These are phyloP conservation scores for Penicillium sp. DNA, from an alignment of 2,329 filamentous ascomycete genomes.

Conservation along the genomic window DNA sequence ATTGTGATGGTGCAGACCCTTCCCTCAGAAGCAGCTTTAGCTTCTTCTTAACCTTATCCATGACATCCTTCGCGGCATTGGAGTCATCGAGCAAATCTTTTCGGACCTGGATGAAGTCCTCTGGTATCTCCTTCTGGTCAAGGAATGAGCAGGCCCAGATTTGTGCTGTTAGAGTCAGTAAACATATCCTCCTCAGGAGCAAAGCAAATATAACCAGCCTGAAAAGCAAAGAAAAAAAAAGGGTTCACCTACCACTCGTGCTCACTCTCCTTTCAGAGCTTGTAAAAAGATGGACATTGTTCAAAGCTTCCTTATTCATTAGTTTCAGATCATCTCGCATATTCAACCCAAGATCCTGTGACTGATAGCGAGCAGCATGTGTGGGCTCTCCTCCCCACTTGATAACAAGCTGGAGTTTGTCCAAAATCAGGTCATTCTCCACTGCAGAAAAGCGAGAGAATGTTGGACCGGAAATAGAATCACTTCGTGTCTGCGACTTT, in stretches of 20 bases:
- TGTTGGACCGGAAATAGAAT: constrained; percentile 86
- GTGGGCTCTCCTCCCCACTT: constrained; percentile 99
- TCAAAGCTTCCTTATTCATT: constrained; percentile 88
- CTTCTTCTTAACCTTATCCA: constrained; percentile 99
- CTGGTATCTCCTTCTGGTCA: constrained; percentile 79
- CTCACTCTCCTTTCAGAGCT: constrained; percentile 94
- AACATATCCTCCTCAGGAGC: too few species aligned
- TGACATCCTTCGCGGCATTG: constrained; percentile 97
- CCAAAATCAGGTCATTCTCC: constrained; percentile 89
- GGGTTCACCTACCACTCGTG: constrained; percentile 65
- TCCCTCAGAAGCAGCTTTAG: constrained; percentile 89
- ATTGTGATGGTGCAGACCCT: constrained; percentile 92
- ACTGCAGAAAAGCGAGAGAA: constrained; percentile 92
- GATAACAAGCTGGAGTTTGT: constrained; percentile 96
- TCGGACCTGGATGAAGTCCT: constrained; percentile 85
- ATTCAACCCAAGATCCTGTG: constrained; percentile 90
- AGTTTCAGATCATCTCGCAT: constrained; percentile 94
- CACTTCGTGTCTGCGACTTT: constrained; percentile 67
- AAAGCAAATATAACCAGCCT: too few species aligned
- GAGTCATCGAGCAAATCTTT: constrained; percentile 97
- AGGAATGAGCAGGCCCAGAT: constrained; percentile 93
- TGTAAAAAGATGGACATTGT: constrained; percentile 92
- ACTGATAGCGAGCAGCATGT: constrained; percentile 93
- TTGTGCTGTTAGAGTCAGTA: constrained; percentile 63
- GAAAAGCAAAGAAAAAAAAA: neutral